phyloP scores from a whole-genome alignment of 768 basidiomycete species.

The Glaciozyma martinii region DNA sequence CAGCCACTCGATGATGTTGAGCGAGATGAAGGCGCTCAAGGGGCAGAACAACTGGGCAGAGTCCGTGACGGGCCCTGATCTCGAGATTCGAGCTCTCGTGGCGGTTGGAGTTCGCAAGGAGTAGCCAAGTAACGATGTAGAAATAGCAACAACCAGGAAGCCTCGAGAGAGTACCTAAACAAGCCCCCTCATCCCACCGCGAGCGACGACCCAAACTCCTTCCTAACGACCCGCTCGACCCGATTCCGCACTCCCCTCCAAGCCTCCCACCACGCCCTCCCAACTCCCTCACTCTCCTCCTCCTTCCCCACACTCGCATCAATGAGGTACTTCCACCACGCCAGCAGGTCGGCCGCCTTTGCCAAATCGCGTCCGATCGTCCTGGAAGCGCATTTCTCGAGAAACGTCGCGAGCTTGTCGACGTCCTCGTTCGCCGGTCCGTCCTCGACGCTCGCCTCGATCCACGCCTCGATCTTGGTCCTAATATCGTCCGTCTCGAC shows the following conservation, averaged over 20 bases:
- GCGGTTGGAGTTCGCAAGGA: neutral
- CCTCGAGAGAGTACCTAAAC: too few relatives aligned
- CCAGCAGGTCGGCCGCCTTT: constrained; percentile 60
- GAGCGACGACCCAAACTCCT: too few relatives aligned
- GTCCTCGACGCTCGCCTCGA: constrained; percentile 52
- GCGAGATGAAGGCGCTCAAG: neutral
- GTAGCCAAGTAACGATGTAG: neutral
- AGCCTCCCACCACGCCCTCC: constrained; percentile 19
- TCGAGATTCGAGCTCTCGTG: neutral
- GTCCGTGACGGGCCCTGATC: neutral
- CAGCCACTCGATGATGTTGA: neutral
- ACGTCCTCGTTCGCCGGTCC: constrained; percentile 68
- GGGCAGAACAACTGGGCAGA: constrained; percentile 1
- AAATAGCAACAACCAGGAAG: too few relatives aligned
- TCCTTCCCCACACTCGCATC: constrained; percentile 4
- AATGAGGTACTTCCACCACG: constrained; percentile 71
- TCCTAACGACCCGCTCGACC: neutral
- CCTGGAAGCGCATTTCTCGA: constrained; percentile 60
- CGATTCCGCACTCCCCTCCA: constrained; percentile 1
- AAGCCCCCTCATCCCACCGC: too few relatives aligned
- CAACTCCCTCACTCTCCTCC: neutral
- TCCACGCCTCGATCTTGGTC: constrained; percentile 64
- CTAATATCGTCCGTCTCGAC: constrained; percentile 64
- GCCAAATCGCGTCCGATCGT: constrained; percentile 54
- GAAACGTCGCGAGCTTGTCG: constrained; percentile 61